Conservation (phyloP, 805 yeast species). For the Sugiyamaella floridensis region DNA sequence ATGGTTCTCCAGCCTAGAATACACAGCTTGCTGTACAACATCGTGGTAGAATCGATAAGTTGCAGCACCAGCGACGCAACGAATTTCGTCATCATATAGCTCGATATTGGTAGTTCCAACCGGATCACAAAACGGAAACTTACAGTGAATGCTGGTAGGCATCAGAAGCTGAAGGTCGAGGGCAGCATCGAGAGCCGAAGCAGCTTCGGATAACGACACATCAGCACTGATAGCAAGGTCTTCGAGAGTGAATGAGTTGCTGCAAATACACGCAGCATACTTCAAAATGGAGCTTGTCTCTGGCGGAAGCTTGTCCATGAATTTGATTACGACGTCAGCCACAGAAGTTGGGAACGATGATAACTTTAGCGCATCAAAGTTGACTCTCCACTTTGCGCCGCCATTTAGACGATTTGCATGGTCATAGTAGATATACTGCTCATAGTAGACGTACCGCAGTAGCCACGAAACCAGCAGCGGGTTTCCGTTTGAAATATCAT, state of each 20-base stretch:
- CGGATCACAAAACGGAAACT: constrained; percentile 40
- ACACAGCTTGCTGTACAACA: constrained; percentile 31
- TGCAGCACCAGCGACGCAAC: constrained; percentile 32
- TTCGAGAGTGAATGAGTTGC: constrained; percentile 35
- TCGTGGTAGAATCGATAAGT: constrained; percentile 39
- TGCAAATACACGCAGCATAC: constrained; percentile 39
- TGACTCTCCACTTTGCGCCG: constrained; percentile 20
- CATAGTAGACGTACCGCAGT: constrained; percentile 15
- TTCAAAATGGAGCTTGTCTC: constrained; percentile 29
- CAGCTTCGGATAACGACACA: constrained; percentile 30
- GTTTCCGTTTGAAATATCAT: constrained; percentile 23
- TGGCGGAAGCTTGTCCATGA: constrained; percentile 21
- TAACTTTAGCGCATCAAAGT: constrained; percentile 13
- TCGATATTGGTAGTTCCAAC: constrained; percentile 24
- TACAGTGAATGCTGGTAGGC: constrained; percentile 40
- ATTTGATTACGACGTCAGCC: constrained; percentile 15
- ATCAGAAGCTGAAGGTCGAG: constrained; percentile 31
- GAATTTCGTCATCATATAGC: constrained; percentile 30
- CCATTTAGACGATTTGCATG: constrained; percentile 10
- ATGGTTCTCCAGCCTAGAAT: constrained; percentile 23
- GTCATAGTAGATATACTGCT: constrained; percentile 15
- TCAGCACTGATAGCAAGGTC: constrained; percentile 35
- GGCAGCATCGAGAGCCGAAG: constrained; percentile 31
- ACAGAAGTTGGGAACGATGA: constrained; percentile 11
- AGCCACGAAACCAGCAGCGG: constrained; percentile 16